Conservation (phyloP, 345 rosid species). For the Nasturtium officinale region DNA sequence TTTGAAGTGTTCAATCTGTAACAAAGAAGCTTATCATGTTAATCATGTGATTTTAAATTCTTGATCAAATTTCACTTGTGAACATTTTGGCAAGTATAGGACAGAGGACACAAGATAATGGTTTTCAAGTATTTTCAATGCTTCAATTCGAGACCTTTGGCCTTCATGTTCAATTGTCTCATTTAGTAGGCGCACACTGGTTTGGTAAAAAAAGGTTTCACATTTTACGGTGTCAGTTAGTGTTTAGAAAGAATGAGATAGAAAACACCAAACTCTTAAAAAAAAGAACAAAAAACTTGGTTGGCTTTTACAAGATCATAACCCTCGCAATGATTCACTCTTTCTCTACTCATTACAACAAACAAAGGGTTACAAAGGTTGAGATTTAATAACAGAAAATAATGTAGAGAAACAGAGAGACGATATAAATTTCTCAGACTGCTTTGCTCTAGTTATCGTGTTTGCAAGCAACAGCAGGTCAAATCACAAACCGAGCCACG, state of each 20-base stretch:
- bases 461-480: slow-evolving; percentile 24
- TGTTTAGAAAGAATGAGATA: background rate
- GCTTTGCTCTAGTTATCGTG: slow-evolving; percentile 31
- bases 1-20: slow-evolving; percentile 25
- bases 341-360: slow-evolving; percentile 36
- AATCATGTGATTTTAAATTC: slow-evolving; percentile 10
- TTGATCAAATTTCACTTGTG: slow-evolving; percentile 2
- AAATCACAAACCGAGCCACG: slow-evolving; percentile 47
- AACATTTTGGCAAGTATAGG: background rate
- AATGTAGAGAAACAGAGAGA: slow-evolving; percentile 17
- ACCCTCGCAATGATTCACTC: slow-evolving; percentile 33
- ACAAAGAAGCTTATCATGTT: slow-evolving; percentile 12
- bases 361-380: slow-evolving; percentile 23
- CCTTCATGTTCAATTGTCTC: background rate
- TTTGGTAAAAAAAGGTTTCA: background rate
- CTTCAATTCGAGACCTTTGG: background rate
- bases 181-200: background rate
- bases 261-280: slow-evolving; percentile 26
- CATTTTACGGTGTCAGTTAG: background rate
- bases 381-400: slow-evolving; percentile 16
- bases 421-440: slow-evolving; percentile 18
- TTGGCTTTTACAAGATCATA: slow-evolving; percentile 35
- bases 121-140: background rate
- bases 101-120: background rate
- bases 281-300: background rate